phyloP scores from a whole-genome alignment of 805 yeast genomes.

The Candida saitoana region DNA sequence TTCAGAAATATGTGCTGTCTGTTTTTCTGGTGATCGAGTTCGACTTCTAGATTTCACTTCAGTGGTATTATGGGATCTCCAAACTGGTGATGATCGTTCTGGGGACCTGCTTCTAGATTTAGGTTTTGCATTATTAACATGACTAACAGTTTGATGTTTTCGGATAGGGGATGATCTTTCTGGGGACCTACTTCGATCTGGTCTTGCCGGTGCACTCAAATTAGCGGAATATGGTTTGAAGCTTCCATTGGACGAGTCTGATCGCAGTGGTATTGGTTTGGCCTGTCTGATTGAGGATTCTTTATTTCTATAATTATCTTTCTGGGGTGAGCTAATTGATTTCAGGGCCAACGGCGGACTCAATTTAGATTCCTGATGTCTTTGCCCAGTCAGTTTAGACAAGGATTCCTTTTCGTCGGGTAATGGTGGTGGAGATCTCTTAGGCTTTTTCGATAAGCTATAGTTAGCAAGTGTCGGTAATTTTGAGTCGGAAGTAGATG shows the following conservation, averaged over 20 bases:
- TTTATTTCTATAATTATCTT: not conserved
- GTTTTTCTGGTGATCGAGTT: not conserved
- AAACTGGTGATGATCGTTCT: no score
- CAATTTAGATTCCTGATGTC: no score
- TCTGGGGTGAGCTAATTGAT: no score
- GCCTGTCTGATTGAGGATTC: not conserved
- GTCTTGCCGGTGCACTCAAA: not conserved
- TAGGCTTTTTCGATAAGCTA: no score
- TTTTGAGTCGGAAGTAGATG: slow-evolving; percentile 2
- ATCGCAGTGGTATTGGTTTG: not conserved
- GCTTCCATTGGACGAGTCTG: not conserved
- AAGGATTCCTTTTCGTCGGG: no score
- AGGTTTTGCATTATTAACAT: not conserved
- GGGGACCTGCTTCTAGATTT: not conserved
- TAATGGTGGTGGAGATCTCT: no score
- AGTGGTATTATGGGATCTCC: no score
- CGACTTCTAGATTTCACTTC: not conserved
- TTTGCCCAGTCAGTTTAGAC: no score
- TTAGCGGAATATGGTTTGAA: not conserved
- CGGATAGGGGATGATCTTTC: not conserved
- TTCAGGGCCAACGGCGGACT: no score
- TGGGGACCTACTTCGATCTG: not conserved
- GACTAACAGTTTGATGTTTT: not conserved
- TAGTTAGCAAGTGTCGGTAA: not conserved
- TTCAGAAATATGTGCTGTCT: not conserved